Conservation (phyloP, 495 filamentous ascomycete species). For the Podospora pseudoanserina region DNA sequence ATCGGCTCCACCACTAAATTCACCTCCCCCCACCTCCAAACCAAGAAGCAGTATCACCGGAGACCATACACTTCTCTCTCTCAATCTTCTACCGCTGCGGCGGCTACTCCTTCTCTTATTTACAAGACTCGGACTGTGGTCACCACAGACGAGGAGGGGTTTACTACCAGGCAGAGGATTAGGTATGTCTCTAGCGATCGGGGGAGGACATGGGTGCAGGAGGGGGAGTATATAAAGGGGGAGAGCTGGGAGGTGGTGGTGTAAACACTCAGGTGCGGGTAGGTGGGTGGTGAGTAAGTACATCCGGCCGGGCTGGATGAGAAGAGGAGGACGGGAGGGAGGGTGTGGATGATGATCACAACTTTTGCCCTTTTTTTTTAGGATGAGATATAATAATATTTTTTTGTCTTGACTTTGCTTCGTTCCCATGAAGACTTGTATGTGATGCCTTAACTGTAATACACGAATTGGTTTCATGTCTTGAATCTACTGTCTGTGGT, state of each 20-base stretch:
- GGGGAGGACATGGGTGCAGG: background rate
- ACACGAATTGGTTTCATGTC: too few relatives aligned
- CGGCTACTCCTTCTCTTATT: background rate
- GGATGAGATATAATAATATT: background rate
- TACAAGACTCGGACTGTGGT: background rate
- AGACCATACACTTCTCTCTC: background rate
- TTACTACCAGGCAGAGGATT: background rate
- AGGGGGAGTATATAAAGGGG: background rate
- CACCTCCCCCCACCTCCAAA: background rate
- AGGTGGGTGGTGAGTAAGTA: background rate
- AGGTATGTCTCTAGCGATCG: background rate
- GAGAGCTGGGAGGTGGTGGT: background rate
- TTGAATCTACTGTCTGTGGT: too few relatives aligned
- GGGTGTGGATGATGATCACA: background rate
- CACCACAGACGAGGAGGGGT: background rate
- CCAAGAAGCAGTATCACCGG: background rate
- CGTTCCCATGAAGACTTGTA: too few relatives aligned
- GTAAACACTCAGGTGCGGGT: too few relatives aligned
- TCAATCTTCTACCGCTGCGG: background rate
- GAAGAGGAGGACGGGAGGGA: background rate
- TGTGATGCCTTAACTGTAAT: too few relatives aligned
- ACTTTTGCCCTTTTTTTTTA: too few relatives aligned
- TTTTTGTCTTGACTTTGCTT: background rate
- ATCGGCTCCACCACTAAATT: background rate
- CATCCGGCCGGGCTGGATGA: background rate